Conservation (phyloP, 129 eudicot genomes). For the Ambrosia artemisiifolia region DNA sequence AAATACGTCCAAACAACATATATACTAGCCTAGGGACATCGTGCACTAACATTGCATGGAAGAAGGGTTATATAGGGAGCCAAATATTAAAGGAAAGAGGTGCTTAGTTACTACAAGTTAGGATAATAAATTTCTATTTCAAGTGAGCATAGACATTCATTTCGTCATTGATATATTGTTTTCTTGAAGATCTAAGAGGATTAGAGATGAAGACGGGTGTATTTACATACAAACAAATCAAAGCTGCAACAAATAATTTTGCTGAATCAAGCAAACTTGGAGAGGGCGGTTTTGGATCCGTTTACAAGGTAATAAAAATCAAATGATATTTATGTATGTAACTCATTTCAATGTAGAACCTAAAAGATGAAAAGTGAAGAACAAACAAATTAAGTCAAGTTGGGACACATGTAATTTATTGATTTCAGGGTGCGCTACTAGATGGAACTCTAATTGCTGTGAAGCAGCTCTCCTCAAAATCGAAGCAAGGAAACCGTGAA, state of each 20-base stretch:
- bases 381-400: neutral
- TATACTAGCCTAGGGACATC: too few relatives aligned
- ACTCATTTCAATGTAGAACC: too few relatives aligned
- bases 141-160: too few relatives aligned
- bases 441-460: neutral
- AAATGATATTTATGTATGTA: too few relatives aligned
- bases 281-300: constrained; percentile 79
- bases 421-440: constrained; percentile 39
- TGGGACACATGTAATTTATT: too few relatives aligned
- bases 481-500: neutral
- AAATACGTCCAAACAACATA: too few relatives aligned
- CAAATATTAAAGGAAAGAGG: constrained; percentile 51
- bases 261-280: constrained; percentile 52
- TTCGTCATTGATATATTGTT: neutral
- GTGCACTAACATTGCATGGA: too few relatives aligned
- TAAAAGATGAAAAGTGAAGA: neutral
- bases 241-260: constrained; percentile 65
- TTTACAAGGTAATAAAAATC: constrained; percentile 43
- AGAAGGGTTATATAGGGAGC: constrained; percentile 31
- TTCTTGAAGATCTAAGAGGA: constrained; percentile 29
- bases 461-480: neutral
- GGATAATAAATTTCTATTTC: neutral
- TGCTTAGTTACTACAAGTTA: neutral
- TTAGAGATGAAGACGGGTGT: constrained; percentile 48
- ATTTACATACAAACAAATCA: constrained; percentile 58